phyloP scores from a whole-genome alignment of 2,329 filamentous ascomycete genomes.

The Cephalotrichum gorgonifer region DNA sequence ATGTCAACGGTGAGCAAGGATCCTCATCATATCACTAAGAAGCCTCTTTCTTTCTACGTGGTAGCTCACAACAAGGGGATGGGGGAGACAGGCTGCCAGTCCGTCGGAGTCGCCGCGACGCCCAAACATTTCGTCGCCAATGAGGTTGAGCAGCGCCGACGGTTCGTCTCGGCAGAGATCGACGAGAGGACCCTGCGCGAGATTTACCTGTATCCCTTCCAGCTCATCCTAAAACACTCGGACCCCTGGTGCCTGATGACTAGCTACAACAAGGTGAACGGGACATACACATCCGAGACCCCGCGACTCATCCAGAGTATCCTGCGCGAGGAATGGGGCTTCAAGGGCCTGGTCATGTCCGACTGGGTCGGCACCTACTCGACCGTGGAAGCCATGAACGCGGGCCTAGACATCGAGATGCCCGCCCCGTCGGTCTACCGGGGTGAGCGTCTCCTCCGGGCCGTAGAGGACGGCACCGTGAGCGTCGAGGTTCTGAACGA shows the following conservation, averaged over 20 bases:
- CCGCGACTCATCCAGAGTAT: constrained; percentile 25
- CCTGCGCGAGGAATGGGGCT: constrained; percentile 33
- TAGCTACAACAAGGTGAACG: constrained; percentile 36
- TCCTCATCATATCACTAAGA: neutral
- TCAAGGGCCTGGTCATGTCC: constrained; percentile 33
- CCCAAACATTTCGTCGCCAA: constrained; percentile 37
- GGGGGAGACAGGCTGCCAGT: constrained; percentile 21
- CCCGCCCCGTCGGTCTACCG: constrained; percentile 20
- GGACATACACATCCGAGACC: constrained; percentile 29
- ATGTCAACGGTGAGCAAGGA: constrained; percentile 25
- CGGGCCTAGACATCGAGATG: constrained; percentile 23
- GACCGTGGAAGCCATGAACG: constrained; percentile 19
- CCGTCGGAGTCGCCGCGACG: constrained; percentile 28
- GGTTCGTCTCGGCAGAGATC: constrained; percentile 19
- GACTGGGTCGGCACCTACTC: constrained; percentile 32
- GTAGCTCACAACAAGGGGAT: too few species aligned
- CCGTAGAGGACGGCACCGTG: constrained; percentile 13
- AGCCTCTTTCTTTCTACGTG: neutral
- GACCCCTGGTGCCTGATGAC: constrained; percentile 34
- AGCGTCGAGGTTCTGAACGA: constrained; percentile 14
- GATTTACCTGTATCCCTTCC: constrained; percentile 33
- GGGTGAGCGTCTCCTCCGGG: constrained; percentile 12
- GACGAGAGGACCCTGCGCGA: constrained; percentile 20
- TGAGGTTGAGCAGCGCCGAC: constrained; percentile 22
- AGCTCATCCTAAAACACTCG: constrained; percentile 29